Evolutionary conservation across 345 rosid species (phyloP).

Genomic region (Citrus hindsii): DNA sequence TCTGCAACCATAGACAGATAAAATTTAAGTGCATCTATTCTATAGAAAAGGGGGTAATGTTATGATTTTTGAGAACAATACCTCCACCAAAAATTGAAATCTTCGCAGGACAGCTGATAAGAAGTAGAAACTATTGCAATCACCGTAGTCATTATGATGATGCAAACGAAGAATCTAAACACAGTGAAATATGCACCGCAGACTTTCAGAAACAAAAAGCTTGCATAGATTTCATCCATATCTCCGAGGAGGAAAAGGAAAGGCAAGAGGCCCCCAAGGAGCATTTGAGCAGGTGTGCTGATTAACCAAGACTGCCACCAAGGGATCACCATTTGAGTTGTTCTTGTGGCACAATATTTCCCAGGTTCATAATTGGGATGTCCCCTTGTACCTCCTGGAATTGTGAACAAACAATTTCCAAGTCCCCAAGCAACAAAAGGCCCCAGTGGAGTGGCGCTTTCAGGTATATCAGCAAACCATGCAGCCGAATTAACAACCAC

Average conservation of each 20-base stretch:
- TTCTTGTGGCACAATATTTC: too few species aligned
- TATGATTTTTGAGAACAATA: neutral
- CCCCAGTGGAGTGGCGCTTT: too few species aligned
- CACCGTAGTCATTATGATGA: neutral
- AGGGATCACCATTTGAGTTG: too few species aligned
- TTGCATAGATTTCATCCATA: neutral
- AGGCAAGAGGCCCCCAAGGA: constrained; percentile 5
- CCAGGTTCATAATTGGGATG: too few species aligned
- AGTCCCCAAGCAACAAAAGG: too few species aligned
- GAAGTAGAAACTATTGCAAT: neutral
- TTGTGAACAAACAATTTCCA: too few species aligned
- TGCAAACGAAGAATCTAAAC: neutral
- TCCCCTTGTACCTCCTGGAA: too few species aligned
- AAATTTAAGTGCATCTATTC: neutral
- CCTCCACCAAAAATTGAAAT: neutral
- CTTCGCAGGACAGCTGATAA: neutral
- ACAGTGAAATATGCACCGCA: neutral
- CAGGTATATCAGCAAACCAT: too few species aligned
- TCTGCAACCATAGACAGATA: neutral
- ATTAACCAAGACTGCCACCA: neutral
- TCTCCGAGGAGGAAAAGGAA: neutral
- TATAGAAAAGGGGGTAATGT: neutral
- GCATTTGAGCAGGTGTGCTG: neutral
- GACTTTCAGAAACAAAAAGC: neutral
- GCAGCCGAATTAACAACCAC: too few species aligned